Conservation (phyloP, 2,329 filamentous ascomycete genomes). For the Xylariaceae sp. region DNA sequence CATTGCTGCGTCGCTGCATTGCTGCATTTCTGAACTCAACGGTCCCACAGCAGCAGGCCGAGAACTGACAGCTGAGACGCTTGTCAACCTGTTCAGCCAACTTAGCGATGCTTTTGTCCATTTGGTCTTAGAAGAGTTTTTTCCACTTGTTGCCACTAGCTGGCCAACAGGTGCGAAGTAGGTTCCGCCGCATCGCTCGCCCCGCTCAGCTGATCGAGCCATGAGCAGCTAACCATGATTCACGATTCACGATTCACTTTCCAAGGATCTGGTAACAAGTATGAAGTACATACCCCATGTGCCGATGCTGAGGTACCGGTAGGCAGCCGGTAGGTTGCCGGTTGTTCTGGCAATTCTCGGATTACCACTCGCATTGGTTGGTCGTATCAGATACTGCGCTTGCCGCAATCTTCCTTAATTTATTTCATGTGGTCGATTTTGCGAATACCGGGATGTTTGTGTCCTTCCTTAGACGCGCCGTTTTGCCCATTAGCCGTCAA, state of each 20-base stretch:
- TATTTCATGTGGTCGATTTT: background rate
- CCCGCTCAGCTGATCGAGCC: slow-evolving; percentile 14
- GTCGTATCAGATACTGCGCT: no score
- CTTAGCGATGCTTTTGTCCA: background rate
- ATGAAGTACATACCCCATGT: no score
- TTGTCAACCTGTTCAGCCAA: background rate
- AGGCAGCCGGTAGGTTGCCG: background rate
- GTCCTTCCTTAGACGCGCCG: slow-evolving; percentile 11
- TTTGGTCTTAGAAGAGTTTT: background rate
- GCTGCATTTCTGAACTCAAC: background rate
- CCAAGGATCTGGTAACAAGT: background rate
- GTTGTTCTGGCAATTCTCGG: background rate
- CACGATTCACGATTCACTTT: background rate
- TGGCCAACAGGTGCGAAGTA: background rate
- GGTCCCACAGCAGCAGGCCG: background rate
- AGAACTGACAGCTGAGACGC: background rate
- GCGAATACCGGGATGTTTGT: slow-evolving; percentile 1
- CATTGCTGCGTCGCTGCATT: background rate
- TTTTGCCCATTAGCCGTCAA: slow-evolving; percentile 12
- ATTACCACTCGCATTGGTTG: background rate
- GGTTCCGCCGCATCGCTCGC: slow-evolving; percentile 7
- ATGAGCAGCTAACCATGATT: no score
- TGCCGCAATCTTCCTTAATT: background rate
- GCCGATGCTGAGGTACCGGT: no score
- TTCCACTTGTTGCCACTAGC: background rate